Evolutionary conservation across 306 rosid species (phyloP).

Genomic region (Echinosophora koreensis): DNA sequence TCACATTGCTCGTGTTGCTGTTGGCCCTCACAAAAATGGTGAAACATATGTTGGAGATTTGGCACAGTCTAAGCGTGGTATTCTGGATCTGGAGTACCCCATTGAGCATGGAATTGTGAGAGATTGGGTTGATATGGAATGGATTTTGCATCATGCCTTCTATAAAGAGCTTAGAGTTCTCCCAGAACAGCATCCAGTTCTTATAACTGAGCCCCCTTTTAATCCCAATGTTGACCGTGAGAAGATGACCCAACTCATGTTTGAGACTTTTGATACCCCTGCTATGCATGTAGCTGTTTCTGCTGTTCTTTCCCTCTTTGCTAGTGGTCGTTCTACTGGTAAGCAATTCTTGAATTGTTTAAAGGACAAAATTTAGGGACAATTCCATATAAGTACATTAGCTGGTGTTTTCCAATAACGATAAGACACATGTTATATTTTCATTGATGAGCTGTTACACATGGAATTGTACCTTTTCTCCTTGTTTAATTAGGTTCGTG

Average conservation of each 20-base stretch:
- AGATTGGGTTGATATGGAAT: conserved; percentile 76
- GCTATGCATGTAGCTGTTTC: conserved; percentile 87
- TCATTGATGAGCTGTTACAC: no score
- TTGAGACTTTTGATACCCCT: conserved; percentile 73
- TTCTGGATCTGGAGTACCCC: conserved; percentile 68
- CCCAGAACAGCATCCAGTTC: conserved; percentile 86
- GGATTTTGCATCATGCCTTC: conserved; percentile 61
- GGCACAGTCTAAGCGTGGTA: conserved; percentile 51
- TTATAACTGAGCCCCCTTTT: conserved; percentile 66
- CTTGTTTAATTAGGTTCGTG: background rate
- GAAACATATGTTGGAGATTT: conserved; percentile 77
- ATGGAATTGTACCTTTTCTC: no score
- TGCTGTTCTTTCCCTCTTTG: conserved; percentile 81
- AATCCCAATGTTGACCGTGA: conserved; percentile 82
- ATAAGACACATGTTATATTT: no score
- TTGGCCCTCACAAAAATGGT: no score
- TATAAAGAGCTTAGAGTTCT: conserved; percentile 85
- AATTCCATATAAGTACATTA: no score
- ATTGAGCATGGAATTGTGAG: conserved; percentile 79
- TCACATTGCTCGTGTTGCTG: no score
- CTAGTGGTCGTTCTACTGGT: conserved; percentile 90
- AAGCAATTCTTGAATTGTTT: conserved; percentile 38
- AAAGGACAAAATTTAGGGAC: no score
- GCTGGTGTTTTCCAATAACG: no score
- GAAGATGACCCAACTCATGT: conserved; percentile 51